Conservation (phyloP, 1,284 basidiomycete genomes). For the Pascua guehoae region DNA sequence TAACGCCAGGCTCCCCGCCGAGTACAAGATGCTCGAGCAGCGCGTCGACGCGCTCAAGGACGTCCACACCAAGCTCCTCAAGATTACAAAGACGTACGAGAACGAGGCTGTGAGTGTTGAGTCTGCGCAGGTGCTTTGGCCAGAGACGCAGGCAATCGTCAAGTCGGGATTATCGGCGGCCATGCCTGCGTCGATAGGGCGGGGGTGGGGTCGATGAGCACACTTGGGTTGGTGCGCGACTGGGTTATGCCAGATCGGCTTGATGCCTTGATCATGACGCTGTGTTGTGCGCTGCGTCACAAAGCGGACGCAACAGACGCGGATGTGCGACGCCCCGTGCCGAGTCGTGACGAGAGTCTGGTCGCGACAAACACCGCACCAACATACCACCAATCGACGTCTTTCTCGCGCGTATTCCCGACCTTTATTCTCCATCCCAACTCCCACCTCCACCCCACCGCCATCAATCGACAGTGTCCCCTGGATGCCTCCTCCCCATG, state of each 20-base stretch:
- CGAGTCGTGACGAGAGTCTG: too few species aligned
- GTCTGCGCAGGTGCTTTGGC: neutral
- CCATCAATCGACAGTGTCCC: neutral
- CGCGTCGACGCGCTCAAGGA: conserved; percentile 87
- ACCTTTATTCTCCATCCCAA: neutral
- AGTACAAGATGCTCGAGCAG: conserved; percentile 93
- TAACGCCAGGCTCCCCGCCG: conserved; percentile 52
- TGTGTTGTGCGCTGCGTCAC: too few species aligned
- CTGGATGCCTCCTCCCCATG: neutral
- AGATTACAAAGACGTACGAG: conserved; percentile 81
- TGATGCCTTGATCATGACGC: too few species aligned
- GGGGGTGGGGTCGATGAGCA: neutral
- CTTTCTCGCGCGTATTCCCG: neutral
- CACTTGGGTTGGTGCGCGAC: neutral
- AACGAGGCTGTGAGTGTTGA: conserved; percentile 55
- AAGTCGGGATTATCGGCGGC: neutral
- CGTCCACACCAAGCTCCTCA: conserved; percentile 75
- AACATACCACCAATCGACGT: too few species aligned
- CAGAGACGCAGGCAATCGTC: neutral
- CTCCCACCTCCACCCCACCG: neutral
- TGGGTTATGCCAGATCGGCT: neutral
- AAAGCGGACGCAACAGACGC: too few species aligned
- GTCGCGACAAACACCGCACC: too few species aligned
- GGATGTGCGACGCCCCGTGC: too few species aligned
- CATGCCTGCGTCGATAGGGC: too few species aligned